These are phyloP conservation scores for Obelidium mucronatum DNA, from an alignment of 192 early-diverging fungal genomes.

Conservation along the genomic window DNA sequence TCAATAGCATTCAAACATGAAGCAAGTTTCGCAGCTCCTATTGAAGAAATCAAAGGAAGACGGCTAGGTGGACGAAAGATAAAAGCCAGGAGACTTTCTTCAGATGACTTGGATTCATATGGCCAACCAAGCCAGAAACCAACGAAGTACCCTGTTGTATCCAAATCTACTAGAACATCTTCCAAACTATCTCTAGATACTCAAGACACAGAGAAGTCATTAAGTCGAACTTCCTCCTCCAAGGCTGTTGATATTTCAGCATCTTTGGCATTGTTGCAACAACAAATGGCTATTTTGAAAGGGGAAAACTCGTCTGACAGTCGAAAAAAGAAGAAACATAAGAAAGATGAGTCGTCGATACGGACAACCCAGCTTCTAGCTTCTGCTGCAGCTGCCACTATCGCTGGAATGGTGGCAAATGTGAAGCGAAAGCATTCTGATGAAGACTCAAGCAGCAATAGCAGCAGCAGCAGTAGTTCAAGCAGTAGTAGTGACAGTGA, in stretches of 20 bases:
- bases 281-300: slow-evolving; percentile 4
- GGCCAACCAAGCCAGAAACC: not conserved
- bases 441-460: not conserved
- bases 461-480: not conserved
- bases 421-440: not conserved
- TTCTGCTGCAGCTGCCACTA: not conserved
- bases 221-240: not conserved
- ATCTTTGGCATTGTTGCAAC: not conserved
- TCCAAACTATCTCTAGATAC: not conserved
- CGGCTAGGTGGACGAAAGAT: not conserved
- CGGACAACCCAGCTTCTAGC: slow-evolving; percentile 5
- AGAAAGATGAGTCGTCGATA: not conserved
- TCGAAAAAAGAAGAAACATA: not conserved
- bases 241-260: not conserved
- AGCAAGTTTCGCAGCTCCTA: not conserved
- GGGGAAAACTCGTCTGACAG: not conserved
- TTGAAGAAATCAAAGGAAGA: not conserved
- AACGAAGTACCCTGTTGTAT: not conserved
- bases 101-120: not conserved
- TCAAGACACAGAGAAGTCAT: not conserved
- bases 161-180: not conserved
- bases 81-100: not conserved
- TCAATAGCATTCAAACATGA: not conserved
- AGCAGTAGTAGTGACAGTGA: not conserved
- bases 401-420: not conserved